Evolutionary conservation across 768 basidiomycete genomes (phyloP).

Genomic region (Heimioporus sp.): DNA sequence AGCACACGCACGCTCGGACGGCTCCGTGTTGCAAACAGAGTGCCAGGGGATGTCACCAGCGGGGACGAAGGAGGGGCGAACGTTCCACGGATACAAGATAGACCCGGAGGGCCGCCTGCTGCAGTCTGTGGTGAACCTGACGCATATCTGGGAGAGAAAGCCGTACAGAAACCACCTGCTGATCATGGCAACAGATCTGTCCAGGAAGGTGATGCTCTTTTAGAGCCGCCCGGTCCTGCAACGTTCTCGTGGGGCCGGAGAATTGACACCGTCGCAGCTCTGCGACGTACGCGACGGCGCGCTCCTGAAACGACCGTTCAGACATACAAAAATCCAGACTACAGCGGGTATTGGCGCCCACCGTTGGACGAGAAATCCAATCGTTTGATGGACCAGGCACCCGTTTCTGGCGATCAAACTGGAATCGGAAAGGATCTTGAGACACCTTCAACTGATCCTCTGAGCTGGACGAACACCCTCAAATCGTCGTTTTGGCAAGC

Average conservation of each 20-base stretch:
- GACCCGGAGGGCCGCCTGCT: neutral
- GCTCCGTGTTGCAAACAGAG: slow-evolving; percentile 48
- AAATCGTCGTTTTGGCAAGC: slow-evolving; percentile 46
- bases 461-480: slow-evolving; percentile 43
- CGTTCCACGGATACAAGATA: neutral
- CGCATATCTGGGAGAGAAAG: neutral
- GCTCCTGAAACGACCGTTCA: slow-evolving; percentile 2
- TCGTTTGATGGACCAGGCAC: neutral
- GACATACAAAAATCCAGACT: slow-evolving; percentile 7
- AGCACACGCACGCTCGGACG: slow-evolving; percentile 40
- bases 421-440: neutral
- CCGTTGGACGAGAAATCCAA: neutral
- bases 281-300: slow-evolving; percentile 13
- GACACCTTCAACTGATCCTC: slow-evolving; percentile 7
- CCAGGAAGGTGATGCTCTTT: slow-evolving; percentile 1
- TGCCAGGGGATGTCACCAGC: slow-evolving; percentile 44
- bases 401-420: neutral
- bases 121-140: neutral
- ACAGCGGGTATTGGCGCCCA: slow-evolving; percentile 15
- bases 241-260: slow-evolving; percentile 29
- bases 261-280: slow-evolving; percentile 23
- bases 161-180: neutral
- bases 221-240: slow-evolving; percentile 21
- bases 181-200: neutral
- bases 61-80: slow-evolving; percentile 30